phyloP scores from a whole-genome alignment of 345 rosid genomes.

The Lepidium aucheri region DNA sequence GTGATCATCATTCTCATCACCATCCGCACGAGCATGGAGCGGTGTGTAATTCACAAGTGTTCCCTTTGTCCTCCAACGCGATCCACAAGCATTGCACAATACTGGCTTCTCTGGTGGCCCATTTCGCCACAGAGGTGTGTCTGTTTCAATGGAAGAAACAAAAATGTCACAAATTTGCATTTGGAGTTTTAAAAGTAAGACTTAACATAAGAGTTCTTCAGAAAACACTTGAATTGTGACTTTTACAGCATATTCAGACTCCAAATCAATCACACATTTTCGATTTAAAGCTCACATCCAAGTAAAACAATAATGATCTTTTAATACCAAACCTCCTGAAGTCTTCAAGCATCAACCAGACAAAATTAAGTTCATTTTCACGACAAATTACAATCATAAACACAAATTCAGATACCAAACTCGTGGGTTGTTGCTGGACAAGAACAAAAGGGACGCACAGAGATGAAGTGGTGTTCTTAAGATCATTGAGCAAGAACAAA shows the following conservation, averaged over 20 bases:
- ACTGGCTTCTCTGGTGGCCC: conserved; percentile 99
- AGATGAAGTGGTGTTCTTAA: not conserved
- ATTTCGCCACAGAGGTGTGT: conserved; percentile 95
- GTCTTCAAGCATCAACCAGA: not conserved
- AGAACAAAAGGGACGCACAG: conserved; percentile 7
- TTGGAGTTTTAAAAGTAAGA: not conserved
- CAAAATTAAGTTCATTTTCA: not conserved
- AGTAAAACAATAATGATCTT: conserved; percentile 8
- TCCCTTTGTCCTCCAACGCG: conserved; percentile 91
- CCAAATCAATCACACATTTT: not conserved
- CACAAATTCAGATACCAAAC: conserved; percentile 2
- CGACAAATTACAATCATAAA: not conserved
- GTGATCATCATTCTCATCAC: conserved; percentile 50
- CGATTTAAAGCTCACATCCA: not conserved
- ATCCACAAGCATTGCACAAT: conserved; percentile 98
- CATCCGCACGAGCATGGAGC: conserved; percentile 63
- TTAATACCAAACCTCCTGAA: not conserved
- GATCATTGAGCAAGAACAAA: conserved; percentile 6
- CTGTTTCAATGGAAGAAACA: conserved; percentile 29
- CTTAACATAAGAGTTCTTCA: not conserved
- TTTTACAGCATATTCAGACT: not conserved
- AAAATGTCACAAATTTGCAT: not conserved
- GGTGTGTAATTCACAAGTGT: conserved; percentile 82
- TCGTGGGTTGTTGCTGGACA: not conserved
- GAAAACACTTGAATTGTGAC: not conserved